phyloP scores from a whole-genome alignment of 768 basidiomycete genomes.

The Boletus coccyginus region DNA sequence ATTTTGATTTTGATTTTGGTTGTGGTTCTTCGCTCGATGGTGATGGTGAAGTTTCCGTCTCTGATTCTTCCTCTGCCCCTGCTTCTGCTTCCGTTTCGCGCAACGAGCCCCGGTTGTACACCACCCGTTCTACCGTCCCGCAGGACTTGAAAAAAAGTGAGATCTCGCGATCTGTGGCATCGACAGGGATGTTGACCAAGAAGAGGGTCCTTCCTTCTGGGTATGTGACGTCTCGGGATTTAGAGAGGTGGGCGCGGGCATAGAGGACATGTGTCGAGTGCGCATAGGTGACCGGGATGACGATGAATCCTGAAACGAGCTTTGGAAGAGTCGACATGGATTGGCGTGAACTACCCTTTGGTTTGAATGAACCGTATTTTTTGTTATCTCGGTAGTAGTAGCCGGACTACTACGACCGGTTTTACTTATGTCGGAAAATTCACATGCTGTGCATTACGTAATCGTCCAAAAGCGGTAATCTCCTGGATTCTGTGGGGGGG shows the following conservation, averaged over 20 bases:
- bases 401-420: no score
- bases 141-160: constrained; percentile 70
- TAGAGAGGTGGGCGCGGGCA: constrained; percentile 61
- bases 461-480: no score
- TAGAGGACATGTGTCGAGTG: constrained; percentile 69
- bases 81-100: constrained; percentile 31
- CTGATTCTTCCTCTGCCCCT: background rate
- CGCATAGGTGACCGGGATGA: constrained; percentile 41
- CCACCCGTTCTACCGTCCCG: constrained; percentile 74
- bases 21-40: constrained; percentile 10
- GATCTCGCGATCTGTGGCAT: constrained; percentile 81
- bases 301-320: constrained; percentile 32
- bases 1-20: constrained; percentile 32
- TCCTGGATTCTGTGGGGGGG: no score
- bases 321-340: constrained; percentile 21
- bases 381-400: no score
- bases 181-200: constrained; percentile 85
- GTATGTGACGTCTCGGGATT: constrained; percentile 34
- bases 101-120: constrained; percentile 53
- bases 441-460: no score
- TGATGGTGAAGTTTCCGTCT: background rate
- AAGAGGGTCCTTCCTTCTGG: constrained; percentile 76
- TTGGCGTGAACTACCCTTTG: background rate
- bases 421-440: no score
- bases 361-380: no score